Percentiles rank a stretch among this genome's conserved stretches.
Evolutionary conservation across 2,329 filamentous ascomycete genomes (phyloP).

Genomic region (Zarea fungicola): DNA sequence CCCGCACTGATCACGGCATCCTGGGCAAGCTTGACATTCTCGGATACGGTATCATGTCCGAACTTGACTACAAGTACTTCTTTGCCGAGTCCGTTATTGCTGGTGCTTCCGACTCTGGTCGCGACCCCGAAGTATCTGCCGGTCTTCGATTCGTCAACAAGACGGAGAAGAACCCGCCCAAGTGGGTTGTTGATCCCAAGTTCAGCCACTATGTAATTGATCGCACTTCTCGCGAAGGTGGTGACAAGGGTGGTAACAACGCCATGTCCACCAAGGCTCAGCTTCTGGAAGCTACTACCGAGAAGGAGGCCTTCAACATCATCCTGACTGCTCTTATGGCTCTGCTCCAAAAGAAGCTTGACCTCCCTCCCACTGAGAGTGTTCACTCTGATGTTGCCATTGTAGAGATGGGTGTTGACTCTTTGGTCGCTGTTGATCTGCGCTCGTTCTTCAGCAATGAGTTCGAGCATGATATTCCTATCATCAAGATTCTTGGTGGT

Average conservation of each 20-base stretch:
- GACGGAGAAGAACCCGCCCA: conserved; percentile 9
- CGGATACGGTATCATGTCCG: conserved; percentile 18
- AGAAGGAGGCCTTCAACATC: conserved; percentile 11
- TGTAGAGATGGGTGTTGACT: conserved; percentile 23
- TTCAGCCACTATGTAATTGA: conserved; percentile 15
- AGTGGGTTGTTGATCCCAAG: conserved; percentile 14
- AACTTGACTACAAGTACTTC: conserved; percentile 22
- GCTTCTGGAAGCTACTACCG: conserved; percentile 13
- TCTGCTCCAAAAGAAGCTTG: conserved; percentile 15
- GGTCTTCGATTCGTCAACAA: conserved; percentile 11
- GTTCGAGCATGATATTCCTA: conserved; percentile 37
- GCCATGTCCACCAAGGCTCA: conserved; percentile 5
- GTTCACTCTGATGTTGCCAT: conserved; percentile 13
- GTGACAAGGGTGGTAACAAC: conserved; percentile 4
- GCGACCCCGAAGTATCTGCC: conserved; percentile 12
- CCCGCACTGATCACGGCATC: conserved; percentile 11
- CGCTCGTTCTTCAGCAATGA: conserved; percentile 44
- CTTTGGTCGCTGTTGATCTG: conserved; percentile 29
- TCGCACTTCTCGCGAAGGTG: conserved; percentile 8
- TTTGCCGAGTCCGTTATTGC: conserved; percentile 18
- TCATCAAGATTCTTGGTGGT: conserved; percentile 40
- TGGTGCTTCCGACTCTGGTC: conserved; percentile 8
- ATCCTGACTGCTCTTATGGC: conserved; percentile 13
- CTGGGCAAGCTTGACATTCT: conserved; percentile 11
- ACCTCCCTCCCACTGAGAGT: conserved; percentile 13